Conservation (phyloP, 495 filamentous ascomycete genomes). For the Bryoglossum gracile region DNA sequence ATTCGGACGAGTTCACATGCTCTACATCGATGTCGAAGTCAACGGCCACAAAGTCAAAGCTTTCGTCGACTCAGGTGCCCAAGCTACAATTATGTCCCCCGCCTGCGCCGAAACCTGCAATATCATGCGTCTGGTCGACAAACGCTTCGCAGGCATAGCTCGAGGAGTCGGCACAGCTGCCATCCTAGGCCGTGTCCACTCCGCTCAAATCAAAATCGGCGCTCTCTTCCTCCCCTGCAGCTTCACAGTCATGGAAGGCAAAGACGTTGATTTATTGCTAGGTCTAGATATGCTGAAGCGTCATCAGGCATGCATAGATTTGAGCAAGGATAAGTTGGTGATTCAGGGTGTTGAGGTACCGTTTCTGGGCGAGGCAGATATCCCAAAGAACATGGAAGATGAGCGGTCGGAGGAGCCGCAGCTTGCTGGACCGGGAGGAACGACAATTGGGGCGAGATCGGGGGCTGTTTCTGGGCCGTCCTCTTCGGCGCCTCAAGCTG, state of each 20-base stretch:
- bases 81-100: slow-evolving; percentile 98
- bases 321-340: slow-evolving; percentile 67
- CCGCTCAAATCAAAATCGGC: slow-evolving; percentile 88
- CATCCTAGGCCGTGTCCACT: slow-evolving; percentile 91
- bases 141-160: slow-evolving; percentile 82
- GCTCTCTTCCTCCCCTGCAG: slow-evolving; percentile 80
- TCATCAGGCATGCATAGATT: slow-evolving; percentile 87
- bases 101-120: slow-evolving; percentile 82
- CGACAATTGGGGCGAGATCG: slow-evolving; percentile 74
- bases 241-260: slow-evolving; percentile 99
- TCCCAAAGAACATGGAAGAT: slow-evolving; percentile 72
- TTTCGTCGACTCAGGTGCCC: slow-evolving; percentile 94
- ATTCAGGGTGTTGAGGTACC: slow-evolving; percentile 83
- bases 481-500: slow-evolving; percentile 27
- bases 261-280: slow-evolving; percentile 89
- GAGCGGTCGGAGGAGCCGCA: slow-evolving; percentile 71
- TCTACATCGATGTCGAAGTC: slow-evolving; percentile 94
- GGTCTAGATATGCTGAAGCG: slow-evolving; percentile 95
- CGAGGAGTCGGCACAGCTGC: slow-evolving; percentile 88
- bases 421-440: slow-evolving; percentile 78
- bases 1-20: slow-evolving; percentile 87
- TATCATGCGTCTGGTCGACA: slow-evolving; percentile 96
- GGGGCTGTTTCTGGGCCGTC: slow-evolving; percentile 60
- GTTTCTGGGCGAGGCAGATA: slow-evolving; percentile 89
- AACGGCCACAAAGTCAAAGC: slow-evolving; percentile 89